A percentile compares a stretch with the other conserved stretches of the same genome.
phyloP scores from a whole-genome alignment of 2,329 filamentous ascomycete genomes.

The Clonostachys sp. region DNA sequence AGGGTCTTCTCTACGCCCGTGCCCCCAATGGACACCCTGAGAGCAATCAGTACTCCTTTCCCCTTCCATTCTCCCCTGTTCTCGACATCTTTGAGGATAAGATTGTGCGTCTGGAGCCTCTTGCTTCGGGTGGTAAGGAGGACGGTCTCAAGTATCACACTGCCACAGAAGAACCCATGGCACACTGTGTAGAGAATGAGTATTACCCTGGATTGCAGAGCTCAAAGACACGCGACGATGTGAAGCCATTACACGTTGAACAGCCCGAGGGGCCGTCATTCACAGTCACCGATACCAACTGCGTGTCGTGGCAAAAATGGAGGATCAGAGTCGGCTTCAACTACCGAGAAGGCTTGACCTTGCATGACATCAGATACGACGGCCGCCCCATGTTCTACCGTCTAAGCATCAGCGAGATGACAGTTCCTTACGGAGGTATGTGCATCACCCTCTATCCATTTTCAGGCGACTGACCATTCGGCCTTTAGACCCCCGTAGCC shows the following conservation, averaged over 20 bases:
- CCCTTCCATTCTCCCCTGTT: slow-evolving; percentile 7
- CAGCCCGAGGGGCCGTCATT: slow-evolving; percentile 15
- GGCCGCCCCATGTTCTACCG: slow-evolving; percentile 58
- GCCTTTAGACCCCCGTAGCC: slow-evolving; percentile 45
- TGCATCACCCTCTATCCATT: slow-evolving; percentile 6
- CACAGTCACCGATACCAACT: slow-evolving; percentile 9
- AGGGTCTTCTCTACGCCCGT: slow-evolving; percentile 1
- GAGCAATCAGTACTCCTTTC: slow-evolving; percentile 9
- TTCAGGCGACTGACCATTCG: background rate
- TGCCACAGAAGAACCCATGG: background rate
- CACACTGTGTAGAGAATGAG: slow-evolving; percentile 3
- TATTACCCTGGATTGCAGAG: slow-evolving; percentile 11
- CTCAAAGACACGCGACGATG: slow-evolving; percentile 6
- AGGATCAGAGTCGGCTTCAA: slow-evolving; percentile 61
- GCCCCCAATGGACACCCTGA: slow-evolving; percentile 3
- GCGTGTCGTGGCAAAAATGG: slow-evolving; percentile 54
- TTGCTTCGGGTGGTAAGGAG: background rate
- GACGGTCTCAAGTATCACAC: background rate
- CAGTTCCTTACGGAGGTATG: slow-evolving; percentile 61
- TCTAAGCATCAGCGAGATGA: slow-evolving; percentile 62
- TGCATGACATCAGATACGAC: slow-evolving; percentile 61
- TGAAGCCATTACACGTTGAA: slow-evolving; percentile 10
- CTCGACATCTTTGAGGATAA: slow-evolving; percentile 7
- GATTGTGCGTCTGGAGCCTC: slow-evolving; percentile 1
- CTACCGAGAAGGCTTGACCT: slow-evolving; percentile 57